Evolutionary conservation across 225 moss, liverwort and hornwort genomes (phyloP), one percentile per base, ranked within the genome.

Genomic region (Sphagnum tenellum): DNA sequence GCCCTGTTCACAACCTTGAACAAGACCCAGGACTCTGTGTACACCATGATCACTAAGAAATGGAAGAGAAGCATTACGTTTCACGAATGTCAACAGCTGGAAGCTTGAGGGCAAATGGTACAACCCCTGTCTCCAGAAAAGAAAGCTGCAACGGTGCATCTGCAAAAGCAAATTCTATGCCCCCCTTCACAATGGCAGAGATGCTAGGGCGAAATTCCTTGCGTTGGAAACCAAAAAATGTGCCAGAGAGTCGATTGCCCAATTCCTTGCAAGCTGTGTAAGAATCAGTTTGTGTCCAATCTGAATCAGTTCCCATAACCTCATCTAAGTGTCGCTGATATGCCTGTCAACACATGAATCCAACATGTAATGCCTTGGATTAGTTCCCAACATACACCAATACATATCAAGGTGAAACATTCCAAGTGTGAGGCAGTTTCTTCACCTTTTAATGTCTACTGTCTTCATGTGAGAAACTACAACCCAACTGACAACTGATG

Each of bases 151-250:
- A 86, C 46, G 98, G 93, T 65, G 88, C 76, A 66, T 93, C 89
- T 69, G 63, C 72, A 65, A 98, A 79, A 51, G 93, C 85, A 69
- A 90, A 89, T 12, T 87, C 85, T 48, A 98, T 84, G 70, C 98
- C 98, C 67, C 93, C 89, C 66, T 85, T 79, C 11, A 98, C 93
- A 53, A 93, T 93, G 65, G 82, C 87, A 53, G 92, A 71, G 56
- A 96, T 96, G 64, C 92, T 96, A 59, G 92, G 88, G 60, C 92
- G 81, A 68, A 83, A 89, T 60, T 93, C 89, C 50, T 89, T 86
- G 46, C 91, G 83, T 55, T 88, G 91, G 76, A 92, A 82, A 53
- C 94, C 91, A 54, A 92, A 73, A 71, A 93, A 87, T 8, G 93
- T 89, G 68, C 83, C 88, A 52, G 90, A 82, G 10, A 98, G 74